phyloP scores from a whole-genome alignment of 768 basidiomycete genomes.

The Panus rudis region DNA sequence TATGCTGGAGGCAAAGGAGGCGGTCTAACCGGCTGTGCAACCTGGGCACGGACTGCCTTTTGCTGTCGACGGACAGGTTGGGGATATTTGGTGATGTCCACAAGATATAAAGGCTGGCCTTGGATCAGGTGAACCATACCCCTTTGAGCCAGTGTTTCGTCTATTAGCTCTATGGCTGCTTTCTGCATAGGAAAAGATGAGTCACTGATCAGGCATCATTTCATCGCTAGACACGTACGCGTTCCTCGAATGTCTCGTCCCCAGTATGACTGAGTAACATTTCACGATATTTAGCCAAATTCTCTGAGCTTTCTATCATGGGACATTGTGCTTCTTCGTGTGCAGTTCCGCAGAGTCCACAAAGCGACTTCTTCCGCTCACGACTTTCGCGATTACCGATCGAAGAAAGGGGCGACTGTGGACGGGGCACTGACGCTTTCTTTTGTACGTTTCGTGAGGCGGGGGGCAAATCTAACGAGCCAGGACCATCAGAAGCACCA shows the following conservation, averaged over 20 bases:
- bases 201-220: conserved; percentile 2
- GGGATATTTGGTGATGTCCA: no score
- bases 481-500: no score
- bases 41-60: no score
- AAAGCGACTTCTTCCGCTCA: conserved; percentile 23
- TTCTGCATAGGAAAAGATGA: conserved; percentile 30
- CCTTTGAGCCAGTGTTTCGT: conserved; percentile 49
- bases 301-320: conserved; percentile 60
- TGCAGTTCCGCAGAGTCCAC: conserved; percentile 54
- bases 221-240: conserved; percentile 35
- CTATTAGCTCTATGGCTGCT: conserved; percentile 64
- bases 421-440: no score
- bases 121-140: conserved; percentile 50
- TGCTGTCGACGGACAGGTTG: no score
- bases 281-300: conserved; percentile 62
- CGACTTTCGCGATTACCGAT: conserved; percentile 7
- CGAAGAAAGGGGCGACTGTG: conserved; percentile 8
- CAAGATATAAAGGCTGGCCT: conserved; percentile 57
- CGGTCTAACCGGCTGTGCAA: no score
- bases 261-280: conserved; percentile 58
- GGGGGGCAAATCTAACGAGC: no score
- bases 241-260: conserved; percentile 58
- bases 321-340: conserved; percentile 48
- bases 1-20: no score
- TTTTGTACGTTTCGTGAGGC: no score